phyloP scores from a whole-genome alignment of 2,329 filamentous ascomycete species.

The Neodidymelliopsis sp. region DNA sequence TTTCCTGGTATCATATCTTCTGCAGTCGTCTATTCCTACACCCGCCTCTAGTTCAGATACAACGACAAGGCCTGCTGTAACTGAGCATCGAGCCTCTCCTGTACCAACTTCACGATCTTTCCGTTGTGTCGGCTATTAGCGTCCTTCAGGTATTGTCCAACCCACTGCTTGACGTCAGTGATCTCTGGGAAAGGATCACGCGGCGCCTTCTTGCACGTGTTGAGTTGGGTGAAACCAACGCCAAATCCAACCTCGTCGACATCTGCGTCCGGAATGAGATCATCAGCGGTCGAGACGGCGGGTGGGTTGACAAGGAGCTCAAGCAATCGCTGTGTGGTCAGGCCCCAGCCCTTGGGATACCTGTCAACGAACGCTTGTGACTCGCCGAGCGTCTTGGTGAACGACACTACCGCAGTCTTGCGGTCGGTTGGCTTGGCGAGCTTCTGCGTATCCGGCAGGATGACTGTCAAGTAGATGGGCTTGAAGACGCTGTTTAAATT shows the following conservation, averaged over 20 bases:
- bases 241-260: conserved; percentile 96
- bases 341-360: conserved; percentile 78
- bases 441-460: conserved; percentile 88
- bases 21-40: conserved; percentile 3
- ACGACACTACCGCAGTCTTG: conserved; percentile 90
- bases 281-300: conserved; percentile 70
- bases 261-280: conserved; percentile 84
- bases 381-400: conserved; percentile 90
- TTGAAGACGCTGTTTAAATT: conserved; percentile 70
- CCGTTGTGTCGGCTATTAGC: conserved; percentile 78
- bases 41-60: conserved; percentile 30
- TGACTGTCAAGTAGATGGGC: conserved; percentile 83
- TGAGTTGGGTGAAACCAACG: conserved; percentile 90
- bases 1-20: conserved; percentile 20
- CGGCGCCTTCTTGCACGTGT: conserved; percentile 79
- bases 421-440: conserved; percentile 87
- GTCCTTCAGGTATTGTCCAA: conserved; percentile 78
- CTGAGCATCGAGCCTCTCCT: conserved; percentile 67
- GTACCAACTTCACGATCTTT: conserved; percentile 73
- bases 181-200: conserved; percentile 89
- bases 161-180: conserved; percentile 80
- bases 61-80: conserved; percentile 50
- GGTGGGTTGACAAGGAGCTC: conserved; percentile 91
- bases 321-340: conserved; percentile 87
- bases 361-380: conserved; percentile 82